Percentiles rank a stretch among this genome's conserved stretches.
These are phyloP conservation scores for Dysphania ambrosioides DNA, from an alignment of 148 eudicot genomes.

Conservation along the genomic window DNA sequence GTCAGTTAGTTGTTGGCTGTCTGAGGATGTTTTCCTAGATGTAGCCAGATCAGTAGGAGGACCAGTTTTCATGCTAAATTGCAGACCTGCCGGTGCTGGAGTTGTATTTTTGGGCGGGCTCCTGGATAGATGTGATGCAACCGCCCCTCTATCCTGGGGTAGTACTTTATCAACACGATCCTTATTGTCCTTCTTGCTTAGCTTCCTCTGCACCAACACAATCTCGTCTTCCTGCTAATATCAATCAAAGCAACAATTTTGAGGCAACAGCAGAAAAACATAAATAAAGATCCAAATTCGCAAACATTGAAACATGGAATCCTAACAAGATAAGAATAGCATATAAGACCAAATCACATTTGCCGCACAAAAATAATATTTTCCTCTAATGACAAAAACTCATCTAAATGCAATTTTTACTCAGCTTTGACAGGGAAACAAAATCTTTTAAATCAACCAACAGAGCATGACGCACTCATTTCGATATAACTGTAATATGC, in stretches of 20 bases:
- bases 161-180: constrained; percentile 32
- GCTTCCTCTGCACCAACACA: constrained; percentile 41
- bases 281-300: background rate
- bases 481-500: background rate
- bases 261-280: background rate
- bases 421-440: background rate
- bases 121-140: constrained; percentile 31
- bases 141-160: constrained; percentile 32
- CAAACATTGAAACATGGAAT: background rate
- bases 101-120: constrained; percentile 43
- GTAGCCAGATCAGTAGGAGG: constrained; percentile 28
- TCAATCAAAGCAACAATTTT: constrained; percentile 11
- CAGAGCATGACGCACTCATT: background rate
- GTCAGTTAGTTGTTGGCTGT: constrained; percentile 30
- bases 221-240: constrained; percentile 49
- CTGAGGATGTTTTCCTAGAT: constrained; percentile 38
- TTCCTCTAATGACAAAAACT: too few relatives aligned
- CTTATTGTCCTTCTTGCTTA: constrained; percentile 39
- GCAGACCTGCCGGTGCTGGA: constrained; percentile 21
- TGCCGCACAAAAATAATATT: too few relatives aligned
- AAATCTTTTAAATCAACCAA: background rate
- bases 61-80: constrained; percentile 31
- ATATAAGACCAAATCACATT: background rate
- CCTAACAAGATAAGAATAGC: background rate
- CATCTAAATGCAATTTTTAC: background rate